Evolutionary conservation across 2,329 filamentous ascomycete genomes (phyloP).

Genomic region (Metarhizium robertsii): DNA sequence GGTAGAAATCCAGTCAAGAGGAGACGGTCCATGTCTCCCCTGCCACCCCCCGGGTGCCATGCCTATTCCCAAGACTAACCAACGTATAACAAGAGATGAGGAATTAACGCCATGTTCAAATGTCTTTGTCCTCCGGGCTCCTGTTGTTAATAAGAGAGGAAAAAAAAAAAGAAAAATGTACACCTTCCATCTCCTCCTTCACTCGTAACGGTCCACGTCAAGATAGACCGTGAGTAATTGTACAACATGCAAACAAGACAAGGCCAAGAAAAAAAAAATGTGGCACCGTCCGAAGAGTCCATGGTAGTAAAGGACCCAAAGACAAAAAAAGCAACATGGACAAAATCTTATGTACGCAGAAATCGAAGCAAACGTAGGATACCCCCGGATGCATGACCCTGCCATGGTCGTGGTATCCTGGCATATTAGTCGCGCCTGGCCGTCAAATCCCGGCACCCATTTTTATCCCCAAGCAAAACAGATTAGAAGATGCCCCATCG

Average conservation of each 20-base stretch:
- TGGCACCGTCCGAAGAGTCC: no score
- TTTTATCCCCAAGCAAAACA: background rate
- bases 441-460: background rate
- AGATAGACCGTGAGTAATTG: background rate
- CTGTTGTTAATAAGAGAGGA: background rate
- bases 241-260: slow-evolving; percentile 4
- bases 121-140: background rate
- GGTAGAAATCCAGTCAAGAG: background rate
- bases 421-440: background rate
- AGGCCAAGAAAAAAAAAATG: background rate
- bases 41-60: background rate
- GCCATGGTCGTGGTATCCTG: background rate
- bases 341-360: background rate
- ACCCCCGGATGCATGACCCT: background rate
- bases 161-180: background rate
- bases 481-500: background rate
- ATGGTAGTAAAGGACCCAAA: background rate
- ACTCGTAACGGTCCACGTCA: background rate
- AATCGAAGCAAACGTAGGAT: background rate
- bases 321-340: background rate
- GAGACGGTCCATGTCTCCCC: background rate
- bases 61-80: background rate
- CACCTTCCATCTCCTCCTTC: background rate
- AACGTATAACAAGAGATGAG: background rate
- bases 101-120: slow-evolving; percentile 1